Conservation (phyloP, 805 yeast species). For the Suhomyces prunicola region DNA sequence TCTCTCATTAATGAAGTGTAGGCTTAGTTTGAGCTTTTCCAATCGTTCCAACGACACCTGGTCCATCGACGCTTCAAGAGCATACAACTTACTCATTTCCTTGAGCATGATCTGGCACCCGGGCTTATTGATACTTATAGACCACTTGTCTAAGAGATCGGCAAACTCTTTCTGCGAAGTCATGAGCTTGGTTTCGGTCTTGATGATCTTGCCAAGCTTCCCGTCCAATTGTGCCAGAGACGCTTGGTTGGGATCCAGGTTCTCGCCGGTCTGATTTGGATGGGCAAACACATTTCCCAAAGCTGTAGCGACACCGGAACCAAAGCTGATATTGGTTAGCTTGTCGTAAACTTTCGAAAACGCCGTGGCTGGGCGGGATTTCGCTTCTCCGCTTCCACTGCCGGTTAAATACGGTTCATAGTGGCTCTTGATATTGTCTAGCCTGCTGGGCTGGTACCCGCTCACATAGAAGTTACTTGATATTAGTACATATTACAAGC, state of each 20-base stretch:
- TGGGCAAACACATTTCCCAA: neutral
- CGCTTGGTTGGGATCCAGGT: neutral
- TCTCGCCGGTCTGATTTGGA: neutral
- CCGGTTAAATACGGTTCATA: neutral
- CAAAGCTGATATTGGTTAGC: slow-evolving; percentile 3
- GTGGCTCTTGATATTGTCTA: neutral
- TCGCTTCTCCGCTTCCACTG: neutral
- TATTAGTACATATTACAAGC: neutral
- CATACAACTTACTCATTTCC: slow-evolving; percentile 39
- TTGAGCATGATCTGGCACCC: slow-evolving; percentile 38
- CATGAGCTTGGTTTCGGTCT: slow-evolving; percentile 36
- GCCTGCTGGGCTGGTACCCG: neutral
- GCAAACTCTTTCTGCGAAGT: slow-evolving; percentile 36
- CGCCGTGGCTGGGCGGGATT: slow-evolving; percentile 21
- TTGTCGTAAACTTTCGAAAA: slow-evolving; percentile 19
- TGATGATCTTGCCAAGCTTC: slow-evolving; percentile 35
- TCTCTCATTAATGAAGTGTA: slow-evolving; percentile 47
- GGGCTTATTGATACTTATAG: slow-evolving; percentile 33
- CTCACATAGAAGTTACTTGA: neutral
- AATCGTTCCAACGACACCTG: slow-evolving; percentile 41
- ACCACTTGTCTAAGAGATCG: slow-evolving; percentile 44
- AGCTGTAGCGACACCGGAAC: neutral
- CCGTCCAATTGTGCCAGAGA: slow-evolving; percentile 26
- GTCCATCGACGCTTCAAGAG: slow-evolving; percentile 33
- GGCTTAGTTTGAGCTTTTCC: slow-evolving; percentile 41